A percentile compares a stretch with the other conserved stretches of the same genome.
phyloP scores from a whole-genome alignment of 129 eudicot species.

The Lactuca saligna region DNA sequence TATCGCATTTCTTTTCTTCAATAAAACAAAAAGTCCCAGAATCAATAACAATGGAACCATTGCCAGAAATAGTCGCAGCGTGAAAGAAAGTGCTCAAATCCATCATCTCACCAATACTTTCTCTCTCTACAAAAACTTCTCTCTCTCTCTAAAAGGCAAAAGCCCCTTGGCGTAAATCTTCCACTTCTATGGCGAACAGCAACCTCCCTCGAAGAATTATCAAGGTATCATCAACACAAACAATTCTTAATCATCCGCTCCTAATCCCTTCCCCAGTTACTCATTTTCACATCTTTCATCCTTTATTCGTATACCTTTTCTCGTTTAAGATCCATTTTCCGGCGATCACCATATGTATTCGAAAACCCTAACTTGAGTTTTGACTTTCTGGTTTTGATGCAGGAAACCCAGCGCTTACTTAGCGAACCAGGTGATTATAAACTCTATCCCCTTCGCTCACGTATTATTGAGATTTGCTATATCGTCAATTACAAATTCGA shows the following conservation, averaged over 20 bases:
- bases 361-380: slow-evolving; percentile 25
- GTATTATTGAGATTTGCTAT: background rate
- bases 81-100: background rate
- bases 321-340: background rate
- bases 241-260: slow-evolving; percentile 30
- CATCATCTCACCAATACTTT: slow-evolving; percentile 2
- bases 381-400: slow-evolving; percentile 17
- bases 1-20: background rate
- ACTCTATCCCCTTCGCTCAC: background rate
- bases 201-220: slow-evolving; percentile 88
- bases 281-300: background rate
- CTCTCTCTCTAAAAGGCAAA: slow-evolving; percentile 22
- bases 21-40: slow-evolving; percentile 12
- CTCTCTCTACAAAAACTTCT: slow-evolving; percentile 26
- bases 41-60: slow-evolving; percentile 13
- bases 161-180: slow-evolving; percentile 30
- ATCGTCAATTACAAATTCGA: background rate
- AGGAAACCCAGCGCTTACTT: slow-evolving; percentile 98
- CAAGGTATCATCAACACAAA: slow-evolving; percentile 48
- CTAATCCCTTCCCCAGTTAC: slow-evolving; percentile 9
- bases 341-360: background rate
- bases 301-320: background rate
- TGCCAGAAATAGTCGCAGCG: background rate
- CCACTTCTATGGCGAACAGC: slow-evolving; percentile 77
- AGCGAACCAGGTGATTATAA: slow-evolving; percentile 79